phyloP scores from a whole-genome alignment of 2,329 filamentous ascomycete species.

The Berkeleyomyces basicola region DNA sequence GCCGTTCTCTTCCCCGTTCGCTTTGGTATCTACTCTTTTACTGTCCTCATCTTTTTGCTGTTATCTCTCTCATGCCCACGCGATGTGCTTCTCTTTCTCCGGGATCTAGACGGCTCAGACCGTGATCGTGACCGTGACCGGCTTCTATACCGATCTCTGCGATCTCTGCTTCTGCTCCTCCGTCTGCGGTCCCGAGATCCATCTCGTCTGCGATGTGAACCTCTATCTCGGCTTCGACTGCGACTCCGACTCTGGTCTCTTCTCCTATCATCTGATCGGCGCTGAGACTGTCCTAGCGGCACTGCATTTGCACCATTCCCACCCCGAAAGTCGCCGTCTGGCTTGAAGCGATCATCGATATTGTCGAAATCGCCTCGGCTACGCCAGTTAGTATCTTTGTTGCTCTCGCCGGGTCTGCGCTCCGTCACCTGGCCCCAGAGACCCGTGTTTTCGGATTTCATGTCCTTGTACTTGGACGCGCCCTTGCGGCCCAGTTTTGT shows the following conservation, averaged over 20 bases:
- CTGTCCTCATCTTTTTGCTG: constrained; percentile 44
- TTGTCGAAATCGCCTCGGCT: constrained; percentile 21
- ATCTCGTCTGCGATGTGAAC: constrained; percentile 17
- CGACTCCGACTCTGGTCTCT: constrained; percentile 14
- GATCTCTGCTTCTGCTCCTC: constrained; percentile 17
- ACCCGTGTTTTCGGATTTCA: constrained; percentile 81
- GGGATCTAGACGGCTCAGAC: constrained; percentile 12
- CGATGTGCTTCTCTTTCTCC: constrained; percentile 34
- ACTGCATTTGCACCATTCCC: constrained; percentile 53
- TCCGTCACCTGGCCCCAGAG: constrained; percentile 52
- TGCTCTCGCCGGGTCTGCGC: constrained; percentile 27
- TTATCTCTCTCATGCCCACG: constrained; percentile 35
- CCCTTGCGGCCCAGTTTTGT: constrained; percentile 88
- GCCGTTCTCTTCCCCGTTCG: neutral
- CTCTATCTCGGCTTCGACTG: neutral
- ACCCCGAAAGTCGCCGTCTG: constrained; percentile 36
- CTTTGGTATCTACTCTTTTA: constrained; percentile 21
- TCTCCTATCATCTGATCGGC: constrained; percentile 26
- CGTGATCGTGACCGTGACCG: constrained; percentile 20
- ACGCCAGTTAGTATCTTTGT: constrained; percentile 14
- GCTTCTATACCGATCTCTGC: constrained; percentile 20
- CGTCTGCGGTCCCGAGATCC: constrained; percentile 17
- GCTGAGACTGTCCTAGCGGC: constrained; percentile 40
- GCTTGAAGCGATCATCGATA: constrained; percentile 50
- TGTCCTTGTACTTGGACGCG: constrained; percentile 73